phyloP scores from a whole-genome alignment of 2,329 filamentous ascomycete species.

The Arthrocladium fulminans region DNA sequence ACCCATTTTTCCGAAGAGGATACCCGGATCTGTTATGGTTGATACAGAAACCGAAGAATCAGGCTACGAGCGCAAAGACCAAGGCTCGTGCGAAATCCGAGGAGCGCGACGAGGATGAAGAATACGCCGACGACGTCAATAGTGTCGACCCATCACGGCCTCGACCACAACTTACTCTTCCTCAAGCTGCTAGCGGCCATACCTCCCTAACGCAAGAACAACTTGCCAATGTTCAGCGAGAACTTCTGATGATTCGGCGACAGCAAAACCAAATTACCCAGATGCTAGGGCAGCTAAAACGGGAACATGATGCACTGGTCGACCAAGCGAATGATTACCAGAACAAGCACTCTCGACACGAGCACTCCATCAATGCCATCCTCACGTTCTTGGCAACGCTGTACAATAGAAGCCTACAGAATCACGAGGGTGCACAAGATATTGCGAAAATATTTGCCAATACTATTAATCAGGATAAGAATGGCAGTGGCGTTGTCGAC shows the following conservation, averaged over 20 bases:
- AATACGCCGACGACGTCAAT: conserved; percentile 52
- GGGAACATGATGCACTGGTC: conserved; percentile 80
- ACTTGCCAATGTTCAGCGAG: conserved; percentile 64
- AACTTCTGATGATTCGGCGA: conserved; percentile 71
- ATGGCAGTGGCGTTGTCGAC: conserved; percentile 52
- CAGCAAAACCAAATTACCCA: conserved; percentile 80
- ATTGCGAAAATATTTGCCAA: conserved; percentile 71
- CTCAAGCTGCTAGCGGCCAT: background rate
- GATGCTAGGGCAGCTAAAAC: conserved; percentile 69
- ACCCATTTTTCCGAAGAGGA: conserved; percentile 89
- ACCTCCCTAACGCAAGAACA: conserved; percentile 57
- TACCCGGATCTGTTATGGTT: conserved; percentile 90
- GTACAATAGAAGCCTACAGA: conserved; percentile 86
- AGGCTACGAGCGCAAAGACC: conserved; percentile 45
- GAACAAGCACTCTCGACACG: conserved; percentile 86
- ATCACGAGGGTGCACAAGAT: conserved; percentile 64
- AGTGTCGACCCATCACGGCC: conserved; percentile 28
- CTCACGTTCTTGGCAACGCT: conserved; percentile 94
- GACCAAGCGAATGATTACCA: conserved; percentile 84
- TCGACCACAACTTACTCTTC: conserved; percentile 35
- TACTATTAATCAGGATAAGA: conserved; percentile 54
- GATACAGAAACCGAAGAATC: conserved; percentile 87
- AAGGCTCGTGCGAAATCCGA: conserved; percentile 40
- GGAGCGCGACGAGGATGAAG: conserved; percentile 57
- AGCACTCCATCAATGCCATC: conserved; percentile 98